Percentiles rank a stretch among this genome's conserved stretches.
These are phyloP conservation scores for Trapa bicornis DNA, from an alignment of 345 rosid species.

Conservation along the genomic window DNA sequence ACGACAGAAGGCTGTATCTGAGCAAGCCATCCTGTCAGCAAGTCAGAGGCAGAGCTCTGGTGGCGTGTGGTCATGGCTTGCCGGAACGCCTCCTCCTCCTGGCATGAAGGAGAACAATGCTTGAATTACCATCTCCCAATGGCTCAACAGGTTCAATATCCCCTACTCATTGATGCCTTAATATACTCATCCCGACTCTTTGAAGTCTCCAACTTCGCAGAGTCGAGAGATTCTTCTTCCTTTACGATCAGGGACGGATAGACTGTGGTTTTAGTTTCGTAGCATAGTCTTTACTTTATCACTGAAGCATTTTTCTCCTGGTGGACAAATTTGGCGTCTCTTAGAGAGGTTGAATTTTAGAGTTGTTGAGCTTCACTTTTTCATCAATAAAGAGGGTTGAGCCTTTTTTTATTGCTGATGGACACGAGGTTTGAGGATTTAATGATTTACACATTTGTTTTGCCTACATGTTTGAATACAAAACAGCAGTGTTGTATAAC, in stretches of 20 bases:
- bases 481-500: too few relatives aligned
- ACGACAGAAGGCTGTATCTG: constrained; percentile 94
- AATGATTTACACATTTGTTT: too few relatives aligned
- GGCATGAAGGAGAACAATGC: background rate
- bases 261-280: background rate
- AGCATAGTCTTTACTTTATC: background rate
- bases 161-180: background rate
- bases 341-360: background rate
- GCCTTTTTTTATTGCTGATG: background rate
- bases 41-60: constrained; percentile 69
- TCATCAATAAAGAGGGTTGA: background rate
- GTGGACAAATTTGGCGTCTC: background rate
- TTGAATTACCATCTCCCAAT: background rate
- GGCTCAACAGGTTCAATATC: too few relatives aligned
- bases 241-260: background rate
- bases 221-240: background rate
- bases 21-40: constrained; percentile 67
- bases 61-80: constrained; percentile 98
- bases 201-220: background rate
- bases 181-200: background rate
- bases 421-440: background rate
- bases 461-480: too few relatives aligned
- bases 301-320: background rate
- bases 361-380: background rate
- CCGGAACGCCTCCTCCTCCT: constrained; percentile 44